Base-by-base conservation (phyloP, 2,329 filamentous ascomycete species). In the Colletotrichum abscissum region DNA sequence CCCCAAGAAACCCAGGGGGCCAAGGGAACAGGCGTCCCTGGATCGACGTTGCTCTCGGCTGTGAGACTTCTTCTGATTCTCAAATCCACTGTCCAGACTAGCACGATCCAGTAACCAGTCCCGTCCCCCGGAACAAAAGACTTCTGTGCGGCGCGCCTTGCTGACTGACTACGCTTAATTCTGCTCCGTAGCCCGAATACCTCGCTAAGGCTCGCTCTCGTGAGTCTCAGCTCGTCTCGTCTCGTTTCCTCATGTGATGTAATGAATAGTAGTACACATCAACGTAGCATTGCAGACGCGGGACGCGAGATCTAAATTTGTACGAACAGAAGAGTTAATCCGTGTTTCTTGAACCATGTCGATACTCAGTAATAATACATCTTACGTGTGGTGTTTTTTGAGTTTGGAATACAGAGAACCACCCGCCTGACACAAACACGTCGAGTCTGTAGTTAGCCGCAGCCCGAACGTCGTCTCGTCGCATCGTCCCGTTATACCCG, bases 341-440 rank as follows among this genome's bases (percentile, higher is more conserved):
- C 38, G 38, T 59, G 24, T 46, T 69, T 64, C 54, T 63, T 46
- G 42, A 57, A 55, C 22, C 59, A 56, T 52, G 62, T 14, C 30
- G 9, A 16, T 19, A n/a, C 33, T 55, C 70, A 38, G 24, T 59
- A 59, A 59, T 59, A 35, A n/a, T 54, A 33, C 9, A 54, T 28
- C 9, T 33, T n/a, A 3, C 11, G 16, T 19, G 33, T 24, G 38
- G 46, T n/a, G 54, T 26, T 28, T 46, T 38, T 60, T 69, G 26
- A 49, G 42, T 64, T 69, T 65, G 22, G 38, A 12, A 26, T 26
- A 14, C 19, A 49, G 46, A 64, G 14, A 33, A 56, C 67, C 42
- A 63, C 59, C 66, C 11, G 33, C 22, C 65, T 73, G 60, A 64
- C 54, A 56, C 65, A 54, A 35, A 57, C 60, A 65, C 55, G 67